Conservation (phyloP, 345 rosid genomes). For the Microthlaspi erraticum region DNA sequence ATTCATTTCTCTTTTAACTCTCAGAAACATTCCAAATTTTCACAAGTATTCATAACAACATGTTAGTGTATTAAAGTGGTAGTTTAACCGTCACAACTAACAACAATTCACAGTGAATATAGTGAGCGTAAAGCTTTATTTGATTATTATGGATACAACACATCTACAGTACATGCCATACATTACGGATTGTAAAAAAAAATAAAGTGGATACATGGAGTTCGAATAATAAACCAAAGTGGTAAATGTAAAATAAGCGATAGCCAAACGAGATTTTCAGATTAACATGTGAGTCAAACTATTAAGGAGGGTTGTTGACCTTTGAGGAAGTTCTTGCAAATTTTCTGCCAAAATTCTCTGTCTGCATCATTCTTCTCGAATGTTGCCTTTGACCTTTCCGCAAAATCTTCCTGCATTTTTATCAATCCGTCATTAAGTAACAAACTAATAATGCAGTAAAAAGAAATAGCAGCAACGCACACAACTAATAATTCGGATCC, state of each 20-base stretch:
- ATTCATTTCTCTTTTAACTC: no score
- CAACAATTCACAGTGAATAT: no score
- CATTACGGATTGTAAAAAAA: neutral
- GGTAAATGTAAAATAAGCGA: neutral
- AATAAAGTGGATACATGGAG: neutral
- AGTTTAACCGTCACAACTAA: no score
- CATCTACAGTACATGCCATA: neutral
- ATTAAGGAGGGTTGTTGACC: constrained; percentile 11
- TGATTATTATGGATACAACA: neutral
- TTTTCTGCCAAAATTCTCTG: constrained; percentile 25
- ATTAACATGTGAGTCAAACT: constrained; percentile 2
- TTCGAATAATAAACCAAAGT: neutral
- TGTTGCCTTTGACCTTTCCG: constrained; percentile 27
- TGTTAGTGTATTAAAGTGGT: no score
- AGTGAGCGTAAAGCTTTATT: neutral
- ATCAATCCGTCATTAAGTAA: neutral
- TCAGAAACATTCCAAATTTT: no score
- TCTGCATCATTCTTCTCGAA: constrained; percentile 37
- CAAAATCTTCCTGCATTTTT: constrained; percentile 34
- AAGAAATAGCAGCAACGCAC: neutral
- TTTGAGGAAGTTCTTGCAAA: constrained; percentile 41
- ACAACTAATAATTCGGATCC: neutral
- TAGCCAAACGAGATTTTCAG: neutral
- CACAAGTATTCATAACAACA: no score
- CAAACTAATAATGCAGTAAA: neutral